Percentiles rank a stretch among this genome's conserved stretches.
Conservation (phyloP, 2,329 filamentous ascomycete species). For the Emydomyces testavorans region DNA sequence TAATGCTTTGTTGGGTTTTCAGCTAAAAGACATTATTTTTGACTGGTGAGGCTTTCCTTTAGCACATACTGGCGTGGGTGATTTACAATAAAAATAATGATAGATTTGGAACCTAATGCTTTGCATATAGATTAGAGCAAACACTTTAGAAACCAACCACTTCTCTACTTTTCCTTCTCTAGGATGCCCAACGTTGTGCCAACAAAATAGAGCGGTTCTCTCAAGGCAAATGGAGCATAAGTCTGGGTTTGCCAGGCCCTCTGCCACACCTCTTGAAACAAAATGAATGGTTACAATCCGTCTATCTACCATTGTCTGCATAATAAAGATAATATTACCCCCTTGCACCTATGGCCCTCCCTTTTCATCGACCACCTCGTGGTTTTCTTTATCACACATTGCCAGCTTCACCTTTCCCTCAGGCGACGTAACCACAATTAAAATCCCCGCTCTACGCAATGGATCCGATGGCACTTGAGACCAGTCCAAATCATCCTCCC, state of each 20-base stretch:
- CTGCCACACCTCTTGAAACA: no score
- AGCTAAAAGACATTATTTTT: not conserved
- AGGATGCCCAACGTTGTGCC: no score
- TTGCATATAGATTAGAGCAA: no score
- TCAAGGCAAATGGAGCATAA: no score
- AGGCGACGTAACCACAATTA: slow-evolving; percentile 16
- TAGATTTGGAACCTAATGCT: no score
- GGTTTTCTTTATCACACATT: slow-evolving; percentile 12
- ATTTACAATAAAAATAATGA: no score
- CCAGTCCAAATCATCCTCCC: slow-evolving; percentile 1
- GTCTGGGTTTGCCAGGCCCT: no score
- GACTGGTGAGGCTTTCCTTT: not conserved
- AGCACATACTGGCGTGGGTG: not conserved
- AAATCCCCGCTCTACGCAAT: slow-evolving; percentile 14
- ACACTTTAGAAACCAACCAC: no score
- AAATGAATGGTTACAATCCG: no score
- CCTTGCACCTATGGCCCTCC: not conserved
- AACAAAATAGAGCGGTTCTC: no score
- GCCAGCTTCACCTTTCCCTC: slow-evolving; percentile 14
- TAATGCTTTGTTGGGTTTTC: not conserved
- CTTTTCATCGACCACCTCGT: not conserved
- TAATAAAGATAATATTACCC: not conserved
- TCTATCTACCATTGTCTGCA: not conserved
- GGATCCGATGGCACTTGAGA: slow-evolving; percentile 9
- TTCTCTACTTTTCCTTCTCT: no score